Percentiles rank a stretch among this genome's conserved stretches.
Evolutionary conservation across 2,329 filamentous ascomycete species (phyloP).

Genomic region (Rhinocladiella mackenziei): DNA sequence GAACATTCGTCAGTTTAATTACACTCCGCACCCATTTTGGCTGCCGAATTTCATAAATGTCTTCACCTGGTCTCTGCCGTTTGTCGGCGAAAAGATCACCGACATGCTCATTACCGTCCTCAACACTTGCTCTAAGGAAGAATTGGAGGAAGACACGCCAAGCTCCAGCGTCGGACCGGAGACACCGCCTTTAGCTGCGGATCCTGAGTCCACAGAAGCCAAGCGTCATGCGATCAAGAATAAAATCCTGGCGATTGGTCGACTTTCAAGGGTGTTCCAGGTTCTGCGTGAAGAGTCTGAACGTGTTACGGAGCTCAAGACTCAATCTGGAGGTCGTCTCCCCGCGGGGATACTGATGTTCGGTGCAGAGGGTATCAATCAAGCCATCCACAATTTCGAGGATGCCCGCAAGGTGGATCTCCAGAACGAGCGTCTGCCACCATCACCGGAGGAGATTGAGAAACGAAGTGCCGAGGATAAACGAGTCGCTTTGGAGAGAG

Average conservation of each 20-base stretch:
- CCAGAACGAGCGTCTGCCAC: constrained; percentile 91
- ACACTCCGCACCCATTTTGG: constrained; percentile 98
- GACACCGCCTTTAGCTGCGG: constrained; percentile 70
- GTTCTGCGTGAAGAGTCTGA: constrained; percentile 96
- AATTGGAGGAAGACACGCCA: constrained; percentile 84
- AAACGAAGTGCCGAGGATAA: constrained; percentile 77
- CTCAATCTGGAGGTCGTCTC: constrained; percentile 83
- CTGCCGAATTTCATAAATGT: constrained; percentile 99
- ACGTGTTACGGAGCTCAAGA: constrained; percentile 95
- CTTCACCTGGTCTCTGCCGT: constrained; percentile 99
- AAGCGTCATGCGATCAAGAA: constrained; percentile 98
- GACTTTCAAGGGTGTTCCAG: constrained; percentile 95
- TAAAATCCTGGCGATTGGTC: constrained; percentile 97
- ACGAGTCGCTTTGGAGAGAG: constrained; percentile 73
- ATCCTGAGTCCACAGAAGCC: constrained; percentile 84
- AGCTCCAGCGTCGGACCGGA: constrained; percentile 65
- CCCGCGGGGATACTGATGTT: constrained; percentile 97
- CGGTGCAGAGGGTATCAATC: constrained; percentile 96
- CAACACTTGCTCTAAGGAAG: constrained; percentile 98
- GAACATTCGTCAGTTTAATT: constrained; percentile 99
- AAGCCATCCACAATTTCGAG: constrained; percentile 94
- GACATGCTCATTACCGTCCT: constrained; percentile 99
- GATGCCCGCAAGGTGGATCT: constrained; percentile 95
- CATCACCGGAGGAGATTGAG: constrained; percentile 85
- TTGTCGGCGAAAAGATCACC: constrained; percentile 98